Base-by-base conservation (phyloP, 139 green algal species). In the Tetraselmis chui region DNA sequence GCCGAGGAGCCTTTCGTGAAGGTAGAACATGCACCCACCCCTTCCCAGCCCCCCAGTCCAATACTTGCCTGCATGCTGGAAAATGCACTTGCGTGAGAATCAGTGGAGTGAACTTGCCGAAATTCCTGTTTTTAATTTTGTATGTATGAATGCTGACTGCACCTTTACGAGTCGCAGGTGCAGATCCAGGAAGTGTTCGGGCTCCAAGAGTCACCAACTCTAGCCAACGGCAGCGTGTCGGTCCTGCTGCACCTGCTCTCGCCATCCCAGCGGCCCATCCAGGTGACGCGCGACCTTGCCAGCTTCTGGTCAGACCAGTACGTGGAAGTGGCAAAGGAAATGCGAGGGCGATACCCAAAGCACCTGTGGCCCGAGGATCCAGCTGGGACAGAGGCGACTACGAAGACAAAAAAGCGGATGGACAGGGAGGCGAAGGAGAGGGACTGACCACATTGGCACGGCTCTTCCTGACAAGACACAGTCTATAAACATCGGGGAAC, bases 351-450 rank as follows among this genome's bases (percentile, higher is more conserved):
- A 0, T 91, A 93, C 76, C 88, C 86, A 0, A 85, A 87, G 77
- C 88, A 93, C 74, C 77, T 82, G 59, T 93, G 89, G 89, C 88
- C 88, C 1, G 86, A 89, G 1, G 81, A 92, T 75, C 85, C 85
- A 27, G 58, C 81, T 32, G 25, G 82, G 75, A 82, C 85, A 0
- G 79, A 86, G 79, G 45, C 85, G 1, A 86, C 81, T 1, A 76
- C 75, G 0, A 32, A 82, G 58, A 84, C 31, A 31, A 81, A 83
- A 45, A 81, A 81, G 75, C 28, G 28, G 25, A 30, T 84, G 28
- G 76, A 78, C n/a, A 25, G 59, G 59, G 59, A 80, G 59, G 76
- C 74, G 11, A 67, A 67, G 45, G 11, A 67, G 45, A 5, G 45
- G 45, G 11, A 67, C n/a, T n/a, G n/a, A n/a, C n/a, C n/a, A n/a